Conservation (phyloP, 2,329 filamentous ascomycete species). For the Fonsecaea multimorphosa region DNA sequence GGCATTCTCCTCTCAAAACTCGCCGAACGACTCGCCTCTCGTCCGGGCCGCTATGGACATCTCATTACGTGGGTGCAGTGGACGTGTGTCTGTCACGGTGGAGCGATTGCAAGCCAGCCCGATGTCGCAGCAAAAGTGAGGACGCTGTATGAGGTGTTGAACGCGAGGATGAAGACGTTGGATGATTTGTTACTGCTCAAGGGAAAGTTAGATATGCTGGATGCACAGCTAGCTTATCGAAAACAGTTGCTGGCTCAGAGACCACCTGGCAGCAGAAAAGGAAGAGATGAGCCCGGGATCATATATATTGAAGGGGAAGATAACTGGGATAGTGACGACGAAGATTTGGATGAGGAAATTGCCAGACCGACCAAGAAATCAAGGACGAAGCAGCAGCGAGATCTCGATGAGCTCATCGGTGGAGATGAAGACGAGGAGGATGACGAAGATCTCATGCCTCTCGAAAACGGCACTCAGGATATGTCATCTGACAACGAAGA, state of each 20-base stretch:
- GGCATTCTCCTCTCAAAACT: constrained; percentile 79
- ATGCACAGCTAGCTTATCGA: constrained; percentile 83
- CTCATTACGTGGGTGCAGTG: constrained; percentile 96
- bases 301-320: constrained; percentile 85
- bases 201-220: constrained; percentile 92
- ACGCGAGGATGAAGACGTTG: constrained; percentile 82
- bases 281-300: constrained; percentile 63
- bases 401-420: constrained; percentile 36
- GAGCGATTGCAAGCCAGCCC: constrained; percentile 84
- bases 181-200: constrained; percentile 85
- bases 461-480: constrained; percentile 47
- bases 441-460: constrained; percentile 21
- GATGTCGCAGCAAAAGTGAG: constrained; percentile 78
- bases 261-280: constrained; percentile 58
- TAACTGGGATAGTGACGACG: constrained; percentile 49
- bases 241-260: constrained; percentile 65
- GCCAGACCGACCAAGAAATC: constrained; percentile 23
- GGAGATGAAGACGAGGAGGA: constrained; percentile 23
- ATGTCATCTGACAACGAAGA: constrained; percentile 57
- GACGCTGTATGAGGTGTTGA: constrained; percentile 82
- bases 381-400: constrained; percentile 39
- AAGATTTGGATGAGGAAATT: constrained; percentile 46
- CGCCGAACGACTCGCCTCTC: constrained; percentile 82
- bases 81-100: constrained; percentile 90
- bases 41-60: constrained; percentile 85